Conservation (phyloP, 2,329 filamentous ascomycete species). For the Alternaria gansuensis region DNA sequence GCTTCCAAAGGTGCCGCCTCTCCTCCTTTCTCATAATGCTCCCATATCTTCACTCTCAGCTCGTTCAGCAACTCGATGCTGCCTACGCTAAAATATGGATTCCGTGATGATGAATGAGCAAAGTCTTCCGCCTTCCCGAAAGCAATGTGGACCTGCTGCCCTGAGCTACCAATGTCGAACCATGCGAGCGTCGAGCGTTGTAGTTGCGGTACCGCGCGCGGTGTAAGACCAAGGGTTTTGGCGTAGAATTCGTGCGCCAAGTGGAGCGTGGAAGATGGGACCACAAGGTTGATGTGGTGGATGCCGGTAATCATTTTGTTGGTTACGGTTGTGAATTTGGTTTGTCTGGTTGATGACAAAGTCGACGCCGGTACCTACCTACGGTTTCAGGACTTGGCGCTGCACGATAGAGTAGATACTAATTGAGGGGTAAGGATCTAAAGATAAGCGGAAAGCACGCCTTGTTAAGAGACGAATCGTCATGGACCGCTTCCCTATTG, state of each 20-base stretch:
- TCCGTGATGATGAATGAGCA: neutral
- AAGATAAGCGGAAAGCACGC: neutral
- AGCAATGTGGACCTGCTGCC: constrained; percentile 61
- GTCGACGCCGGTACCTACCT: no score
- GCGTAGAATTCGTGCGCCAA: neutral
- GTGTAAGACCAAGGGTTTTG: constrained; percentile 59
- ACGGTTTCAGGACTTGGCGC: neutral
- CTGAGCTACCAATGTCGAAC: constrained; percentile 61
- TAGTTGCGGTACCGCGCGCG: constrained; percentile 62
- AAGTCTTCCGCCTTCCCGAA: neutral
- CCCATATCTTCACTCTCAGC: constrained; percentile 21
- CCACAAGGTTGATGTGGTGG: constrained; percentile 4
- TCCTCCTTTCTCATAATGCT: constrained; percentile 61
- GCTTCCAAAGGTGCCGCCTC: constrained; percentile 62
- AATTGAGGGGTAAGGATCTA: constrained; percentile 31
- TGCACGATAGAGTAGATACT: neutral
- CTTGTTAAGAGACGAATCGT: no score
- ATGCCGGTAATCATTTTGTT: neutral
- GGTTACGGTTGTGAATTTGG: no score
- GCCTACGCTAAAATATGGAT: neutral
- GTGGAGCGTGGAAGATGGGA: neutral
- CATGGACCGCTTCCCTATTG: no score
- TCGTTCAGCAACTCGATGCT: neutral
- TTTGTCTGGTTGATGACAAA: no score
- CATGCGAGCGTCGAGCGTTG: constrained; percentile 65